Base-by-base conservation (phyloP, 1,139 yeast genomes). In the Pichia sp. region DNA sequence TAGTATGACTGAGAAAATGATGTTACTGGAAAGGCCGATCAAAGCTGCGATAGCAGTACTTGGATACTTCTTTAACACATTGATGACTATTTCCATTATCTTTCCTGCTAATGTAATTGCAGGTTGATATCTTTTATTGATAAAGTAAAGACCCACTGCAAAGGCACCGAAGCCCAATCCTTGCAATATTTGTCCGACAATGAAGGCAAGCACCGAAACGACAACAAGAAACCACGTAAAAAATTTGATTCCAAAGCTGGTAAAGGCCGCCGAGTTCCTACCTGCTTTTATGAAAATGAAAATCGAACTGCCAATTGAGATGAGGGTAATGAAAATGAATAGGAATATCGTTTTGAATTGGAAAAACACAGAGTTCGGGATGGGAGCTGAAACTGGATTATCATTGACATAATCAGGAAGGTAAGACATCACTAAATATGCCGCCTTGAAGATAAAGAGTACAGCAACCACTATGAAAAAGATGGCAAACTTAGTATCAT, bases 401-500 rank as follows among this genome's bases (percentile, higher is more conserved):
- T 59, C 86, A 82, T 43, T 83, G 79, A 3, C 85, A 74, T 11
- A 72, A 61, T n/a, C 91, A 33, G 29, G 40, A 27, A 33, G 62
- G 64, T 20, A 72, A 61, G 50, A 72, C 69, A 8, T 77, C 72
- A 29, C 63, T 49, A 84, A 81, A 47, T 74, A 67, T 46, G 87
- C 59, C 2, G 85, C 72, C 33, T 85, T 69, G 5, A 74, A 80
- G 0, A 86, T 64, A 0, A 78, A 88, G 29, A 78, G 58, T 52
- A 85, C 83, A 0, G 91, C 95, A 21, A 66, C 72, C 6, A 79
- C 66, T 6, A 75, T 48, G 52, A 86, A 83, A 46, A 86, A 66
- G 3, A 83, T 50, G 0, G 85, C 69, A 50, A 81, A 82, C 1
- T 84, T 81, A 72, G 79, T 69, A 56, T 87, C 96, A 50, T 85